Base-by-base conservation (phyloP, 371 early-diverging fungal genomes). In the Lichtheimia ornata region DNA sequence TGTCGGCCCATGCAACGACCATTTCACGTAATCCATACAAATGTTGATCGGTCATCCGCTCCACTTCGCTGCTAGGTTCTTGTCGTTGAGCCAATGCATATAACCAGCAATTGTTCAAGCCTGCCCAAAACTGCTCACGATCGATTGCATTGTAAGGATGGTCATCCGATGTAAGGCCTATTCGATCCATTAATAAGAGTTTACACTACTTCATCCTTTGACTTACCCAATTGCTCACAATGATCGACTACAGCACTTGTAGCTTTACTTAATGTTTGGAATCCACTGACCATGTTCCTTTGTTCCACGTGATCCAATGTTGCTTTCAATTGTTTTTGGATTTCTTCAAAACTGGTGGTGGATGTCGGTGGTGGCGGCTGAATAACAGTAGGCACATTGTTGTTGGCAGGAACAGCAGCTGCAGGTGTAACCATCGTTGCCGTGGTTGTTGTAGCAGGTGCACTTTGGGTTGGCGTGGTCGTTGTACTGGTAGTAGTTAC, bases 21-120 rank as follows among this genome's bases (percentile, higher is more conserved):
- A 76, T 80, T 41, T 83, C 76, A 25, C 87, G 74, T 54, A 93
- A 61, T 35, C 84, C 85, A 62, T 83, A 81, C 43, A 90, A 67
- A 58, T 88, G 87, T 43, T 82, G 84, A 49, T 84, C 82, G 9
- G 73, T 76, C 40, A 89, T 52, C 35, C 81, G 70, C 51, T 89
- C 87, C 17, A 77, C 76, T 56, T 86, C 84, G 6, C 77, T 70
- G 50, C 81, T 77, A 0, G 87, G 84, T 51, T 77, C 83, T 14
- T 76, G 76, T 28, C 82, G 81, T 47, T 88, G 87, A 13, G 87
- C 84, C 40, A 92, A 72, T 12, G 91, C 87, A 73, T 88, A 87
- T 5, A 91, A 66, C 92, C 92, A 92, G 69, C 90, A 88, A 59
- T 89, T 86, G 70, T 92, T 92, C 63, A 92, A 79, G 7, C 88